These are phyloP conservation scores for Verbena officinalis DNA, from an alignment of 257 asterid genomes.

Conservation along the genomic window DNA sequence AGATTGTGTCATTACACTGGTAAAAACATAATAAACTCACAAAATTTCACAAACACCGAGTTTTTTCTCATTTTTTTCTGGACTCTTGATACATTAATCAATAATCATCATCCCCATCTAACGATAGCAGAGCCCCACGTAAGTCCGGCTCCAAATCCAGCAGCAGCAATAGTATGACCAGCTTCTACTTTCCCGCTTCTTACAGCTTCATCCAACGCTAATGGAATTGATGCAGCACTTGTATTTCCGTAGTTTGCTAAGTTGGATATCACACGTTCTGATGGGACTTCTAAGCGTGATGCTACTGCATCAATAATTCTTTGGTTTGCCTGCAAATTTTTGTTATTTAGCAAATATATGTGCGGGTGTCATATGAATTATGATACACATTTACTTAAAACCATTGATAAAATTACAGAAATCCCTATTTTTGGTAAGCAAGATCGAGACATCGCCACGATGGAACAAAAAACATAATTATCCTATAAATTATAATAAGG, in stretches of 20 bases:
- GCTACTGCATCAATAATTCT: conserved; percentile 94
- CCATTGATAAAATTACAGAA: not conserved
- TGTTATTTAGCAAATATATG: conserved; percentile 27
- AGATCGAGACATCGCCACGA: not conserved
- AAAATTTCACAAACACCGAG: conserved; percentile 29
- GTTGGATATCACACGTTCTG: conserved; percentile 87
- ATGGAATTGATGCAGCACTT: conserved; percentile 91
- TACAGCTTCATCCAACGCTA: conserved; percentile 95
- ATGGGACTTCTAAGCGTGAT: conserved; percentile 63
- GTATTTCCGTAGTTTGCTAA: conserved; percentile 88
- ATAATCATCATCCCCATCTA: conserved; percentile 93
- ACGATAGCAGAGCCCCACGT: conserved; percentile 94
- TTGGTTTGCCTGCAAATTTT: conserved; percentile 75
- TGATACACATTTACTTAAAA: not conserved
- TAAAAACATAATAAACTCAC: conserved; percentile 24
- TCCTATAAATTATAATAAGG: too few relatives aligned
- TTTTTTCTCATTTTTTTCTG: not conserved
- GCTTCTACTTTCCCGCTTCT: conserved; percentile 75
- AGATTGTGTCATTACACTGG: conserved; percentile 20
- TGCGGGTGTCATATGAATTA: not conserved
- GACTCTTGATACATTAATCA: not conserved
- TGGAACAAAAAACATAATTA: too few relatives aligned
- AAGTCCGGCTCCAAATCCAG: conserved; percentile 98
- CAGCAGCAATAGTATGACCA: conserved; percentile 85
- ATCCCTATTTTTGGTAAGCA: not conserved